phyloP scores from a whole-genome alignment of 2,329 filamentous ascomycete species.

The Gremmenia infestans region DNA sequence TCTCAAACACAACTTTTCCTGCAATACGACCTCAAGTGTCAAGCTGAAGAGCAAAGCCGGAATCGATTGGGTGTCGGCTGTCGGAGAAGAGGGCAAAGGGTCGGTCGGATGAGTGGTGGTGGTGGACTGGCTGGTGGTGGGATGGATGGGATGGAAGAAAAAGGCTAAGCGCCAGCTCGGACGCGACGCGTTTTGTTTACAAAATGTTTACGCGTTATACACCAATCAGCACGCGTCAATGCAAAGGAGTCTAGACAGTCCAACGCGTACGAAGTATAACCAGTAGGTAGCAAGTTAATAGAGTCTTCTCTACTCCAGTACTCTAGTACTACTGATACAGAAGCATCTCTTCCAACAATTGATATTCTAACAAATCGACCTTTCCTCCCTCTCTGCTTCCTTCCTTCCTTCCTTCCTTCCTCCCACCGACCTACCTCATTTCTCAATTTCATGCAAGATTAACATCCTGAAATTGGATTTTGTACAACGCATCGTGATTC shows the following conservation, averaged over 20 bases:
- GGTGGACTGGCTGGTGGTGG: background rate
- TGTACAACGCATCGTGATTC: conserved; percentile 28
- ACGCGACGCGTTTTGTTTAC: too few relatives aligned
- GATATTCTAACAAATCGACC: background rate
- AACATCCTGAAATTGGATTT: conserved; percentile 20
- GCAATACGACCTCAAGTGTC: too few relatives aligned
- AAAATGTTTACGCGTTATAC: too few relatives aligned
- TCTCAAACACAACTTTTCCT: too few relatives aligned
- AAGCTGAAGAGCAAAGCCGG: background rate
- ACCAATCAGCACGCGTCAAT: too few relatives aligned
- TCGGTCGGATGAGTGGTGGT: background rate
- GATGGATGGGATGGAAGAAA: background rate
- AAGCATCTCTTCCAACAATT: too few relatives aligned
- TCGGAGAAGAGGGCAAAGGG: background rate
- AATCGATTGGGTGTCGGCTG: background rate
- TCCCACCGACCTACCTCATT: background rate
- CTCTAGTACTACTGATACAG: too few relatives aligned
- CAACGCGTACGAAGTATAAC: too few relatives aligned
- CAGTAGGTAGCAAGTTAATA: too few relatives aligned
- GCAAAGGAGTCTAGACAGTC: too few relatives aligned
- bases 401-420: conserved; percentile 9
- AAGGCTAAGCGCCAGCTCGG: background rate
- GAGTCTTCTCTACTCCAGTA: too few relatives aligned
- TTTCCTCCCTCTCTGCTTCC: conserved; percentile 12
- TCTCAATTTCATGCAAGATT: background rate